Base-by-base conservation (phyloP, 148 eudicot species). In the Vaccinium corymbosum region DNA sequence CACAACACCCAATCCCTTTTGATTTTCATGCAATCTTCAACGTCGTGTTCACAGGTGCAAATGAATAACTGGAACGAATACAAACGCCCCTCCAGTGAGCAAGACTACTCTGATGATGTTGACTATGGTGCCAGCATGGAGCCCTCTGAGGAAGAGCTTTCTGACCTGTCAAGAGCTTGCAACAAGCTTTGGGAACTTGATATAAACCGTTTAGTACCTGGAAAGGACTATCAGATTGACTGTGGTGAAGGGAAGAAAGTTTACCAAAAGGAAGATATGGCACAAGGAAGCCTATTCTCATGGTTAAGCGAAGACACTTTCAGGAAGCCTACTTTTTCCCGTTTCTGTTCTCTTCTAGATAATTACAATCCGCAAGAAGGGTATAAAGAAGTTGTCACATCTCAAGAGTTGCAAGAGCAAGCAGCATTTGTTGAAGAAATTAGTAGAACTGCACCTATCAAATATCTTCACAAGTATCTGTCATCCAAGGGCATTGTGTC, bases 161-260 rank as follows among this genome's bases (percentile, higher is more conserved):
- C 80, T 49, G 95, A 97, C 89, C 87, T 94, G 80, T 88, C 89
- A 83, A 83, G 70, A 88, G 99, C 98, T 80, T 93, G 98, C 81
- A 90, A 88, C 80, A 97, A 93, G 90, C 98, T 97, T 80, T 97
- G 98, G 99, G 95, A 94, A 82, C 94, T 97, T 42, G 99, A 97
- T 86, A 78, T 83, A 19, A 97, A 95, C 89, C 98, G 98, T 73
- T 89, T 97, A 84, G 84, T 84, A 76, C 98, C 99, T 7, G 95
- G 95, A 7, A 90, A 87, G 57, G 97, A 97, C 85, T 97, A 97
- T 81, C 89, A 93, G 84, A 93, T 97, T 61, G 98, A 97, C 78
- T 89, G 94, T 79, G 98, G 98, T 29, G 98, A 97, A 82, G 99
- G 99, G 7, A 97, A 93, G 85, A 97, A 93, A 90, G 93, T 90